These are phyloP conservation scores for Rhododendron ferrugineum DNA, from an alignment of 148 eudicot species.

Conservation along the genomic window DNA sequence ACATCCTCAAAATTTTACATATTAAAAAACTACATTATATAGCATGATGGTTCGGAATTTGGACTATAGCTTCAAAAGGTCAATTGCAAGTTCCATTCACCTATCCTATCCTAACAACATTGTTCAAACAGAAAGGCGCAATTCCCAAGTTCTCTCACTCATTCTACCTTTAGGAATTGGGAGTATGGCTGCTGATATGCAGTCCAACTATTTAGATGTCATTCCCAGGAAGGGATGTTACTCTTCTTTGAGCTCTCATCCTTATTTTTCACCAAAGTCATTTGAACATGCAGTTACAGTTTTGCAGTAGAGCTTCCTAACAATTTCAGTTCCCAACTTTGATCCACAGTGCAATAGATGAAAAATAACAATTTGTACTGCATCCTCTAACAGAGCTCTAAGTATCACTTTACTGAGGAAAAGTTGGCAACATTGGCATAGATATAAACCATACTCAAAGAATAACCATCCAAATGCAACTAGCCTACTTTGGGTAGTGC, in stretches of 20 bases:
- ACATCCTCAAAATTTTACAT: background rate
- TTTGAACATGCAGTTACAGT: background rate
- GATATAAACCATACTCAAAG: background rate
- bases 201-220: background rate
- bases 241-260: background rate
- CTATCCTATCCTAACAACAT: background rate
- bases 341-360: background rate
- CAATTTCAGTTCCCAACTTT: background rate
- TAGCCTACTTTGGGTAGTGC: background rate
- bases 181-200: background rate
- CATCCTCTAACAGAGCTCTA: background rate
- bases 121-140: background rate
- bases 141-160: background rate
- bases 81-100: background rate
- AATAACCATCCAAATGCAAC: background rate
- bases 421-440: background rate
- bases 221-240: background rate
- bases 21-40: background rate
- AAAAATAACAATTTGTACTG: background rate
- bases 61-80: background rate
- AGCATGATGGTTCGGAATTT: background rate
- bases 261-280: background rate
- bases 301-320: background rate
- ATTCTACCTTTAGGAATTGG: background rate
- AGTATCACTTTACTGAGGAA: background rate